phyloP scores from a whole-genome alignment of 1,284 basidiomycete genomes.

The Apiotrichum porosum region DNA sequence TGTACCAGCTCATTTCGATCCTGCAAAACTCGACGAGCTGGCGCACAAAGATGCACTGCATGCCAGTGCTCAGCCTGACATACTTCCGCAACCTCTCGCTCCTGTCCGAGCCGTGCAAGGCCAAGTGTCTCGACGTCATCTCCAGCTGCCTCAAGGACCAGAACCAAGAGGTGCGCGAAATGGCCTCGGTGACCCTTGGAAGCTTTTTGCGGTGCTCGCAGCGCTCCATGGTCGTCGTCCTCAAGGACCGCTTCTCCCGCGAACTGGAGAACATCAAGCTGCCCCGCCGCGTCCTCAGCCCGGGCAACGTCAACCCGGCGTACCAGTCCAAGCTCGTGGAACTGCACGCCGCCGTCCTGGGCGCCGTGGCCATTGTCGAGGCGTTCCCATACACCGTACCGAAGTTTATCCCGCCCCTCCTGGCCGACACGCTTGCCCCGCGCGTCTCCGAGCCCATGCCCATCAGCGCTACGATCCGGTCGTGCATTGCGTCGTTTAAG shows the following conservation, averaged over 20 bases:
- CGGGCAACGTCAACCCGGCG: constrained; percentile 52
- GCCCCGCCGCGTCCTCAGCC: constrained; percentile 61
- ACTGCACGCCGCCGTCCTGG: constrained; percentile 84
- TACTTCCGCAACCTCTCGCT: constrained; percentile 64
- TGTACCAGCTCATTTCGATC: constrained; percentile 46
- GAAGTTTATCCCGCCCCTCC: constrained; percentile 54
- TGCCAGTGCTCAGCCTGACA: constrained; percentile 49
- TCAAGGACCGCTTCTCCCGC: constrained; percentile 79
- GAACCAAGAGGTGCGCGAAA: constrained; percentile 90
- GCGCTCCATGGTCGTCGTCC: constrained; percentile 74
- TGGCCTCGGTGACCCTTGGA: constrained; percentile 83
- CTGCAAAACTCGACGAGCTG: constrained; percentile 50
- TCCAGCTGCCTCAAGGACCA: constrained; percentile 69
- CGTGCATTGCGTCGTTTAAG: constrained; percentile 65
- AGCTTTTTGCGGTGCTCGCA: constrained; percentile 91
- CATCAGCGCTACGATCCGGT: constrained; percentile 82
- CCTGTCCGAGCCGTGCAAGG: constrained; percentile 62
- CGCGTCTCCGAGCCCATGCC: constrained; percentile 88
- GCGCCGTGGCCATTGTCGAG: constrained; percentile 56
- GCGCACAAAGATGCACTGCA: constrained; percentile 51
- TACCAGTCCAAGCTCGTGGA: constrained; percentile 71
- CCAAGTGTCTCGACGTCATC: constrained; percentile 63
- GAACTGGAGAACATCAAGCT: constrained; percentile 61
- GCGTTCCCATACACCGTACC: constrained; percentile 61
- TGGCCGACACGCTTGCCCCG: constrained; percentile 44